Conservation (phyloP, 2,329 filamentous ascomycete species). For the Ophiostoma sp. region DNA sequence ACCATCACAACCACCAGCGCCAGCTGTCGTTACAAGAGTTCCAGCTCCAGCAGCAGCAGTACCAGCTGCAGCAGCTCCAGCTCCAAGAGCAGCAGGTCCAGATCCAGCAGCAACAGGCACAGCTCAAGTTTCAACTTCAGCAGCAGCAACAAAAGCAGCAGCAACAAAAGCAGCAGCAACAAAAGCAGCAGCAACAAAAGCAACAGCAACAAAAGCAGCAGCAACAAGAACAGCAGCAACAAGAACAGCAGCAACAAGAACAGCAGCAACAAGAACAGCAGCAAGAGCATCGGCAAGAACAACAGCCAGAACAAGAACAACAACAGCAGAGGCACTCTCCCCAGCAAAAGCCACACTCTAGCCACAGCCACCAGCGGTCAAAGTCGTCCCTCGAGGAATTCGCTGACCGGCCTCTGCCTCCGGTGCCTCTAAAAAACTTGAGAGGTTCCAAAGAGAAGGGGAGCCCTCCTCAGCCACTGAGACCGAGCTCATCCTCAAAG, state of each 20-base stretch:
- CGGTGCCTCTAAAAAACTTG: not conserved
- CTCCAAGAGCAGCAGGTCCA: not conserved
- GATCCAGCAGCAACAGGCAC: not conserved
- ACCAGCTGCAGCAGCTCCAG: not conserved
- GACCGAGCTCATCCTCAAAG: no score
- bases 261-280: not conserved
- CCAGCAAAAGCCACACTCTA: not conserved
- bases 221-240: constrained; percentile 5
- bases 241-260: not conserved
- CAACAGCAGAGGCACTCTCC: no score
- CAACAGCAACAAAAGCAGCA: not conserved
- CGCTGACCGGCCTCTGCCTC: not conserved
- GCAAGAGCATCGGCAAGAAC: no score
- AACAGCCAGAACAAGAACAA: no score
- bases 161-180: not conserved
- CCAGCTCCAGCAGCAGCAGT: not conserved
- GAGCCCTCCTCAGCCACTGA: no score
- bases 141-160: not conserved
- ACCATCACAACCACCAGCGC: not conserved
- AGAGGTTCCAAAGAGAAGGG: no score
- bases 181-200: not conserved
- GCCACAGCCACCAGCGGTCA: not conserved
- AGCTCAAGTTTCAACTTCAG: not conserved
- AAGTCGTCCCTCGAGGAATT: not conserved
- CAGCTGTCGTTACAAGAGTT: not conserved